Conservation (phyloP, 2,329 filamentous ascomycete genomes). For the Aspergillus proliferans region DNA sequence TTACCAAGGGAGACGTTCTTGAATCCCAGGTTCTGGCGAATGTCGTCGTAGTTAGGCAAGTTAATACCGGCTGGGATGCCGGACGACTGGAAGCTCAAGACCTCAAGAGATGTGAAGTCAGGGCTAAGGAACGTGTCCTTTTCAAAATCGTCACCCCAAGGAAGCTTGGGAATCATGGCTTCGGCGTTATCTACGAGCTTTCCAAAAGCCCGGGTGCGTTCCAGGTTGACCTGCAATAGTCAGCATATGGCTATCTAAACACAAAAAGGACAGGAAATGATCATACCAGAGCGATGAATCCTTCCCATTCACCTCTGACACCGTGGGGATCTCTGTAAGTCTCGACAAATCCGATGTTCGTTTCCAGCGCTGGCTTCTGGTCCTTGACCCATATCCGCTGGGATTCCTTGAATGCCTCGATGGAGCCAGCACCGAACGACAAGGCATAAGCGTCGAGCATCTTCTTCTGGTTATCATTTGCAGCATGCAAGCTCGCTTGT, state of each 20-base stretch:
- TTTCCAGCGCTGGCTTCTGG: conserved; percentile 72
- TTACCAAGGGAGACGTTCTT: conserved; percentile 82
- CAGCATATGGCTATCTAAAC: conserved; percentile 18
- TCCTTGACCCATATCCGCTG: conserved; percentile 79
- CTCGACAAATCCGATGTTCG: conserved; percentile 78
- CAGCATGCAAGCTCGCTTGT: conserved; percentile 61
- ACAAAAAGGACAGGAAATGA: background rate
- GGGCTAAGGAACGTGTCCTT: conserved; percentile 94
- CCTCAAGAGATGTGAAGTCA: conserved; percentile 92
- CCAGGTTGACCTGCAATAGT: conserved; percentile 61
- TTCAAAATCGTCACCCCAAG: conserved; percentile 84
- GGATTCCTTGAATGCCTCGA: conserved; percentile 72
- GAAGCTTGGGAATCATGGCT: conserved; percentile 77
- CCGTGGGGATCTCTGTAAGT: conserved; percentile 79
- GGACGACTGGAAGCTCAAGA: conserved; percentile 68
- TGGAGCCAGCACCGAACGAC: conserved; percentile 67
- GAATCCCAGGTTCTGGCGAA: conserved; percentile 58
- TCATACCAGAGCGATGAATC: conserved; percentile 61
- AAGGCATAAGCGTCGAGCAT: conserved; percentile 70
- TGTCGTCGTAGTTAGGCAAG: conserved; percentile 53
- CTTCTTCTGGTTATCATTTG: conserved; percentile 65
- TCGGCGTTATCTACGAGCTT: conserved; percentile 77
- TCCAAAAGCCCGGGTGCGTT: conserved; percentile 81
- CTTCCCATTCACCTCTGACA: conserved; percentile 77
- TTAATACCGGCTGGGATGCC: conserved; percentile 58